Base-by-base conservation (phyloP, 2,329 filamentous ascomycete species). In the Microdochium trichocladiopsis region DNA sequence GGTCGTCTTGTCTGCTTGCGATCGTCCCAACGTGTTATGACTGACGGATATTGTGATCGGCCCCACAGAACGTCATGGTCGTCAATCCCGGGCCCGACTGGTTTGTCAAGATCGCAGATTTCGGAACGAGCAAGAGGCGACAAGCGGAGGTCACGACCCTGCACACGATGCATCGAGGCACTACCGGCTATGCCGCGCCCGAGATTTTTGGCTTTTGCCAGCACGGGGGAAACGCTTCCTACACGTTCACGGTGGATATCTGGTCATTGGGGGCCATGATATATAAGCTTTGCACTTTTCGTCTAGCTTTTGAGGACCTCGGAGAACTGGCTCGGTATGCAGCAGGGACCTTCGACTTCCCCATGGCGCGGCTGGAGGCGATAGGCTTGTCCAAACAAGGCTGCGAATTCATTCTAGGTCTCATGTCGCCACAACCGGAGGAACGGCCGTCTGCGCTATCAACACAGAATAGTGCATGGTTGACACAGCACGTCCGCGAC, bases 41-140 rank as follows among this genome's bases (percentile, higher is more conserved):
- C 2, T n/a, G 22, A 33, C 4, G 18, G 8, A 28, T 23, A 31
- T n/a, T 9, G n/a, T 8, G n/a, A 18, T 4, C 14, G 14, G 24
- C 41, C 2, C n/a, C n/a, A n/a, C 18, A 64, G 63, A 65, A 65
- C 50, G 61, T 65, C 47, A 53, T 65, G 48, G 58, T 65, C 1
- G 54, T 56, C 2, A 48, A 48, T 3, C 10, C 4, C 11, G 37
- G 45, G 4, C 62, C 63, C 0, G 25, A 50, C 1, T 65, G 62
- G 63, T 58, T 55, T 23, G 61, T 65, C 22, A 64, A 65, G 50
- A 62, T 65, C 14, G 56, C 57, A 11, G 62, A 64, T 49, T 63
- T 64, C 36, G 62, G 63, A 1, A 60, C 62, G 28, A 61, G 58
- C 51, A 61, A 61, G 25, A 55, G 58, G 14, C 28, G 48, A 2